Evolutionary conservation across 495 filamentous ascomycete species (phyloP).

Genomic region (Cairneyella variabilis): DNA sequence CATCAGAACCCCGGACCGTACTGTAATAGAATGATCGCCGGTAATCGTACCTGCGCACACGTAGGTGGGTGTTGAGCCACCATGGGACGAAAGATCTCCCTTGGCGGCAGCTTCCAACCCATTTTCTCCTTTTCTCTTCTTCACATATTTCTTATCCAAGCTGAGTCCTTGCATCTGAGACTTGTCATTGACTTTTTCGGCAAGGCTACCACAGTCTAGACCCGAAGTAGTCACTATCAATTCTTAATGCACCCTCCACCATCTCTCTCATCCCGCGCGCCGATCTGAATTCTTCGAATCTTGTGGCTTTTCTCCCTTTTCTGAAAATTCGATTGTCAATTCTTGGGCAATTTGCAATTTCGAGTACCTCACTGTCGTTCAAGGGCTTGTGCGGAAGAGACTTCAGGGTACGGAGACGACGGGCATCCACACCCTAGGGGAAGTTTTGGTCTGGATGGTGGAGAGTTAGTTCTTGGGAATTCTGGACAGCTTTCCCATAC

Average conservation of each 20-base stretch:
- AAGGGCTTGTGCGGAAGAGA: neutral
- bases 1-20: too few relatives aligned
- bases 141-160: too few relatives aligned
- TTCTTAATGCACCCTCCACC: neutral
- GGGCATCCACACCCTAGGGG: too few relatives aligned
- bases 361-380: too few relatives aligned
- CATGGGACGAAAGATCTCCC: too few relatives aligned
- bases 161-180: neutral
- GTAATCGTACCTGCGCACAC: too few relatives aligned
- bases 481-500: neutral
- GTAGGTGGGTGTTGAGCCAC: too few relatives aligned
- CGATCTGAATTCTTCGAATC: too few relatives aligned
- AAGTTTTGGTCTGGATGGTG: conserved; percentile 4
- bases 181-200: neutral
- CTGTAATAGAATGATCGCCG: too few relatives aligned
- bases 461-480: neutral
- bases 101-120: neutral
- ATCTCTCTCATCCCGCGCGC: neutral
- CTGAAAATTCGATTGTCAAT: neutral
- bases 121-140: too few relatives aligned
- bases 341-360: neutral
- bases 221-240: neutral
- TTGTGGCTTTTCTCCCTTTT: neutral
- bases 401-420: too few relatives aligned
- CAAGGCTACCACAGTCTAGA: neutral